Evolutionary conservation across 164 flowering plant genomes (phyloP).

Genomic region (Saururus chinensis): DNA sequence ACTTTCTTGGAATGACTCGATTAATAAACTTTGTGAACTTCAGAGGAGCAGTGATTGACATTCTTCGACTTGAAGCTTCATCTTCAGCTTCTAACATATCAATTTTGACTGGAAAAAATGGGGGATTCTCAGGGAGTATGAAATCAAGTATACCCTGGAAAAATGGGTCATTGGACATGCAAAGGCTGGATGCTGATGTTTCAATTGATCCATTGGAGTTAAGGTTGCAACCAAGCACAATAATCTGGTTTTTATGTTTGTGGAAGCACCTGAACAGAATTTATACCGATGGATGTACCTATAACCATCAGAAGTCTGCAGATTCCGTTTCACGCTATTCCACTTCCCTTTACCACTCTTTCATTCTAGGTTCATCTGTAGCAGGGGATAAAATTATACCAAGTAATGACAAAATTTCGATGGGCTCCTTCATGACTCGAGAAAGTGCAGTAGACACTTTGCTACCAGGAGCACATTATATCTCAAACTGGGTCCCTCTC

Average conservation of each 20-base stretch:
- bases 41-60: constrained; percentile 68
- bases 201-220: constrained; percentile 54
- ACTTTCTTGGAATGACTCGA: constrained; percentile 51
- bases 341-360: constrained; percentile 27
- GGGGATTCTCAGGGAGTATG: constrained; percentile 76
- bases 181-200: constrained; percentile 67
- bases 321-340: constrained; percentile 26
- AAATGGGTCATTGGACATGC: constrained; percentile 76
- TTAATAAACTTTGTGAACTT: constrained; percentile 65
- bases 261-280: constrained; percentile 35
- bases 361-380: constrained; percentile 21
- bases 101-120: constrained; percentile 52
- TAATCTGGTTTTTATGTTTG: constrained; percentile 45
- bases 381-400: constrained; percentile 16
- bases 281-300: constrained; percentile 16
- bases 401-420: constrained; percentile 13
- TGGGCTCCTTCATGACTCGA: constrained; percentile 16
- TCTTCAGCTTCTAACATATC: constrained; percentile 29
- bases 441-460: constrained; percentile 24
- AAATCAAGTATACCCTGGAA: constrained; percentile 84
- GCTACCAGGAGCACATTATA: constrained; percentile 52
- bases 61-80: constrained; percentile 37
- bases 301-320: constrained; percentile 12
- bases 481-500: constrained; percentile 76
- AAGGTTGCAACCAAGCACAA: constrained; percentile 53